Conservation (phyloP, 148 eudicot genomes). For the Cornus suecica region DNA sequence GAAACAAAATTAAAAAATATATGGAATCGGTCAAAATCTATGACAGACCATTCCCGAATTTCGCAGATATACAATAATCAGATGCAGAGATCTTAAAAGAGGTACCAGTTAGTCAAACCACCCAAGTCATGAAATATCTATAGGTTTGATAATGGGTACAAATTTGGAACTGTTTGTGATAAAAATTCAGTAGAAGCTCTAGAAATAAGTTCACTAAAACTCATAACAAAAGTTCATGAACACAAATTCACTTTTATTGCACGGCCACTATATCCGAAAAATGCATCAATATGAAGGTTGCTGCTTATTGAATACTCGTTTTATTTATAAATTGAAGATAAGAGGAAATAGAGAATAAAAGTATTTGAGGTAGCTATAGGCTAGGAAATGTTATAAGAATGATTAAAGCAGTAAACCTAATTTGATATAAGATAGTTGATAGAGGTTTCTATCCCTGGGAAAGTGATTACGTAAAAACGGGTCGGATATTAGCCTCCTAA, state of each 20-base stretch:
- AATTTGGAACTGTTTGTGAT: background rate
- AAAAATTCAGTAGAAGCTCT: background rate
- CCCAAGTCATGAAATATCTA: background rate
- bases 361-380: background rate
- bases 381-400: background rate
- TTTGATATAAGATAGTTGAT: background rate
- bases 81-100: slow-evolving; percentile 1
- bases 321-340: background rate
- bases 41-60: background rate
- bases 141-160: background rate
- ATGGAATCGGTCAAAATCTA: background rate
- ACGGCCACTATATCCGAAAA: background rate
- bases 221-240: background rate
- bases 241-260: background rate
- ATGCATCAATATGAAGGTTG: background rate
- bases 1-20: background rate
- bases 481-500: no score
- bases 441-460: no score
- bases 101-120: background rate
- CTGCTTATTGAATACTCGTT: background rate
- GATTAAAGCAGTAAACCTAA: background rate
- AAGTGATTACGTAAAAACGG: no score
- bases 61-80: background rate
- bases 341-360: background rate
- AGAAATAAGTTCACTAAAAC: background rate